Base-by-base conservation (phyloP, 1,284 basidiomycete genomes). In the Ceratobasidium papillatum region DNA sequence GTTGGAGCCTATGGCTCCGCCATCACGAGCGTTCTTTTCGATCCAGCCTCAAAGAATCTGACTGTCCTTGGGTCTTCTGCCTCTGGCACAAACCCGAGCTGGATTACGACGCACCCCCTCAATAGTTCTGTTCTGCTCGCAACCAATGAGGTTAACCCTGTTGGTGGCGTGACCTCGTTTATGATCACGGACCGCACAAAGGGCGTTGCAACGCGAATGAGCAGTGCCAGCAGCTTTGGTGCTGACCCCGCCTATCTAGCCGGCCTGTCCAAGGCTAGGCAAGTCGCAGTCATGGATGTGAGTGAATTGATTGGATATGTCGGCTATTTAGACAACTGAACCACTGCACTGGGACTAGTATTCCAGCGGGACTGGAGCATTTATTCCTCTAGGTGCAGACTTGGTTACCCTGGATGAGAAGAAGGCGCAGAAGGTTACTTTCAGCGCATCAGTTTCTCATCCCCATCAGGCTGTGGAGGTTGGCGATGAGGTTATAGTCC, bases 21-120 rank as follows among this genome's bases (percentile, higher is more conserved):
- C 49, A 84, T 92, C 75, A 85, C 84, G 61, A 89, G 89, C 0
- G 78, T 86, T 49, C 75, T 74, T 19, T 86, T 85, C 77, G 82
- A 84, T 75, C 62, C 77, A 7, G 45, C 76, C 8, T 79, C 82
- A 2, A 77, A 78, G 1, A 84, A 83, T 30, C 82, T 92, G 63
- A 80, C 81, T n/a, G 78, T 87, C 30, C 78, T 82, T 32, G 86
- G 87, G 1, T 79, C 84, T 12, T 77, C 87, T 62, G 80, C 81
- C 19, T 86, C 89, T 78, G 91, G 91, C 45, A 81, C 85, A 76
- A 87, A 88, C 79, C 90, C 91, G 0, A 91, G 90, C 1, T 93
- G 91, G 91, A 84, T 93, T 75, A 85, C 87, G 5, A 81, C 83
- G 0, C 86, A 91, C 78, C 87, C 90, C 0, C 81, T 81, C 0